Conservation (phyloP, 495 filamentous ascomycete species). For the Mycothermus thermophilus region DNA sequence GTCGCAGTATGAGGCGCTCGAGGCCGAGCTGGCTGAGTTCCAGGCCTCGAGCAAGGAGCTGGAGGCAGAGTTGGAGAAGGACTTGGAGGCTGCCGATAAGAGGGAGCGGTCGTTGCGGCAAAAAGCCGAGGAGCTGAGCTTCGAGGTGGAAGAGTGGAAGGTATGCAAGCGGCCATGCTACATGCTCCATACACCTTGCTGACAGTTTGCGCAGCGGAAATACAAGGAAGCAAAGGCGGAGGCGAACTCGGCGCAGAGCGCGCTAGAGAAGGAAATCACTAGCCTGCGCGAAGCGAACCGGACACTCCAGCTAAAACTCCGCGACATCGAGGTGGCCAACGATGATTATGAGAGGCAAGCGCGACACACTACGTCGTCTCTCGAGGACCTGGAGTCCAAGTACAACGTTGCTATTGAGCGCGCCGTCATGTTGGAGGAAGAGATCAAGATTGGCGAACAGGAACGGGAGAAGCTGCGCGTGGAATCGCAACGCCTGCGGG, state of each 20-base stretch:
- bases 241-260: constrained; percentile 65
- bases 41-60: constrained; percentile 87
- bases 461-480: constrained; percentile 81
- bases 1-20: constrained; percentile 83
- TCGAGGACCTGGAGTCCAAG: constrained; percentile 94
- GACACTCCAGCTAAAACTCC: constrained; percentile 63
- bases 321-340: constrained; percentile 94
- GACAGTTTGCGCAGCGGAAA: constrained; percentile 51
- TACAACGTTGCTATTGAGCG: constrained; percentile 90
- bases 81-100: constrained; percentile 90
- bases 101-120: constrained; percentile 71
- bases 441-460: constrained; percentile 77
- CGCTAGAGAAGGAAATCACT: constrained; percentile 91
- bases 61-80: constrained; percentile 89
- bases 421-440: constrained; percentile 84
- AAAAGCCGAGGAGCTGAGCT: constrained; percentile 69
- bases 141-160: constrained; percentile 97
- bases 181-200: constrained; percentile 4
- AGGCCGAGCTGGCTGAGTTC: constrained; percentile 85
- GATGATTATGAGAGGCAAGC: constrained; percentile 97
- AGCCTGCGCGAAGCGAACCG: constrained; percentile 71
- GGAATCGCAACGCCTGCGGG: constrained; percentile 71
- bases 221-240: constrained; percentile 91
- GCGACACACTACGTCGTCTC: constrained; percentile 79
- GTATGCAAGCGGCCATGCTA: constrained; percentile 33